Base-by-base conservation (phyloP, 495 filamentous ascomycete species). In the Opeltia flavorubescens region DNA sequence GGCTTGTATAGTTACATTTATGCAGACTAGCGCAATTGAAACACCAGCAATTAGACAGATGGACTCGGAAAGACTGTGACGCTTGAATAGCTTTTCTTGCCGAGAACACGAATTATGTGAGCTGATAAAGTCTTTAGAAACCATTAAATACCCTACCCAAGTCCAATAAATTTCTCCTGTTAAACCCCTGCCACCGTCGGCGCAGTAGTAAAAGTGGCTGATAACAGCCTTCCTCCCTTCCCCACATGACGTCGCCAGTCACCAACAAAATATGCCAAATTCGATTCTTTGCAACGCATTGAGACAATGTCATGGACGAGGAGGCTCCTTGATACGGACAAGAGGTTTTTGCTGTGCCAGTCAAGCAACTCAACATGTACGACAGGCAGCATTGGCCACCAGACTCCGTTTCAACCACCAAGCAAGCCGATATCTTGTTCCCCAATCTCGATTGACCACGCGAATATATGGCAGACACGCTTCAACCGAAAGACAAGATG, bases 381-480 rank as follows among this genome's bases (percentile, higher is more conserved):
- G n/a, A n/a, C n/a, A n/a, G n/a, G n/a, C n/a, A n/a, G n/a, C 38
- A 9, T 25, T 41, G 38, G 13, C 20, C 6, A 9, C 20, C 4
- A 41, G 13, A 9, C 15, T 12, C 21, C 3, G 15, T 9, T 3
- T 41, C 8, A 6, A 5, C 12, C 4, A 5, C 36, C 12, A 18
- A 17, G 36, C 36, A 8, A 25, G n/a, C 21, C 38, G 38, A 1
- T 23, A 41, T 4, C 0, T 21, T 41, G 5, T 20, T 20, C 18
- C 3, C 13, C 38, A 25, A 41, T 12, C 20, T 25, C 38, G 15
- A 41, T 11, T 21, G 18, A 12, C 25, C 8, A 17, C 1, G 11
- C 25, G 18, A 9, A 5, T n/a, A 41, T 21, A 26, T 23, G 6
- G 38, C 38, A 41, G 38, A 41, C 21, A 50, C 21, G 54, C 50